Base-by-base conservation (phyloP, 148 eudicot species). In the Nepenthes mirabilis region DNA sequence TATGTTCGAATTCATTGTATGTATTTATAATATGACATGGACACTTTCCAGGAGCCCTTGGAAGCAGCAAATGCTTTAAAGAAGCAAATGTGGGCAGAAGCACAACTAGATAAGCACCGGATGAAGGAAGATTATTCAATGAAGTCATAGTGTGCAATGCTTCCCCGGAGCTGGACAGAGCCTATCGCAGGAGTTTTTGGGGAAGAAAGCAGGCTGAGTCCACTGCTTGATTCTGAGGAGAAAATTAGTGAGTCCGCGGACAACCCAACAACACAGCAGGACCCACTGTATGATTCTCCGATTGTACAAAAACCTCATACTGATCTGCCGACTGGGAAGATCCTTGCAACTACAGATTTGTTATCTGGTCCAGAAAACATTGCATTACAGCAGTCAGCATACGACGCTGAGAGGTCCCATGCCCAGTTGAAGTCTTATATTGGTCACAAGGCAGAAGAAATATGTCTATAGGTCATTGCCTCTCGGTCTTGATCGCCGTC, bases 11-110 rank as follows among this genome's bases (percentile, higher is more conserved):
- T 6, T 56, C 36, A 33, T 33, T 56, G 48, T 4, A 56, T 56
- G 34, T 55, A 54, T 32, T 13, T 37, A 13, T 53, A 23, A 61
- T 68, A 52, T 80, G 62, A 69, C 63, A 47, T 56, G 40, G 37
- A 14, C 50, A 65, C 14, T 14, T 70, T 64, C 23, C 68, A 89
- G 97, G 98, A 91, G 65, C 98, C 96, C 48, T 60, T 85, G 72
- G 98, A 91, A 72, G 86, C 90, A 33, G 96, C 98, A 57, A 81
- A 67, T 72, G 80, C 88, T 34, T 72, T 88, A 53, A 91, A 88
- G 79, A 91, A 91, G 82, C 98, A 91, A 73, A 88, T 91, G 88
- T 91, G 88, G 96, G 88, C 95, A 2, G 98, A 88, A 70, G 90
- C 83, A 53, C 94, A 88, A 68, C 73, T 85, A 50, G 94, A 85